These are phyloP conservation scores for Colletotrichum brevisporum DNA, from an alignment of 2,329 filamentous ascomycete species.

Conservation along the genomic window DNA sequence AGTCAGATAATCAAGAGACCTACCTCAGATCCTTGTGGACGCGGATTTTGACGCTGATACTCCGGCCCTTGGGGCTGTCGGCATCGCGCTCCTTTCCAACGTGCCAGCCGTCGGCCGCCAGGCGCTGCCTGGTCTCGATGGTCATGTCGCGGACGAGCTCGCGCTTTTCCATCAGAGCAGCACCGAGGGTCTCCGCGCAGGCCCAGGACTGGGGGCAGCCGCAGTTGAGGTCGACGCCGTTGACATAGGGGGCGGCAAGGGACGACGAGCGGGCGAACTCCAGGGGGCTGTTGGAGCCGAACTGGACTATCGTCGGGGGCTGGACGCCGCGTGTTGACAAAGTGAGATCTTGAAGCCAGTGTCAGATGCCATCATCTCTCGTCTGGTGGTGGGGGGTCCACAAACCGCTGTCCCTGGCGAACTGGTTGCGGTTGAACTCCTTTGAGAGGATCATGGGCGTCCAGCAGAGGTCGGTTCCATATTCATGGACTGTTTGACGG, in stretches of 20 bases:
- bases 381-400: not conserved
- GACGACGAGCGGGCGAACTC: conserved; percentile 75
- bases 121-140: conserved; percentile 65
- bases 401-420: conserved; percentile 73
- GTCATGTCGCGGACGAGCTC: conserved; percentile 78
- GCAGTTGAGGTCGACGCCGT: conserved; percentile 79
- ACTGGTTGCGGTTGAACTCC: conserved; percentile 74
- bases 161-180: conserved; percentile 76
- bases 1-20: conserved; percentile 8
- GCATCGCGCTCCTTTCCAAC: conserved; percentile 60
- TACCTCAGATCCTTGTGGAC: conserved; percentile 75
- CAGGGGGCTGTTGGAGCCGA: conserved; percentile 72
- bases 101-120: conserved; percentile 68
- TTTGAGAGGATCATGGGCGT: conserved; percentile 81
- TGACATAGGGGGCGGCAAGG: conserved; percentile 72
- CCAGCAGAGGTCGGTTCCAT: conserved; percentile 77
- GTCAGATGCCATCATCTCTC: not conserved
- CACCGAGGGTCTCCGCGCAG: conserved; percentile 76
- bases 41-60: conserved; percentile 79
- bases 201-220: conserved; percentile 82
- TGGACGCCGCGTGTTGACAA: conserved; percentile 66
- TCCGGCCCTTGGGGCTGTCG: conserved; percentile 63
- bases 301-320: conserved; percentile 76
- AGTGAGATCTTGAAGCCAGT: conserved; percentile 66
- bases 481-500: conserved; percentile 75